Conservation (phyloP, 2,329 filamentous ascomycete genomes). For the Stachybotrys chlorohalonatus region DNA sequence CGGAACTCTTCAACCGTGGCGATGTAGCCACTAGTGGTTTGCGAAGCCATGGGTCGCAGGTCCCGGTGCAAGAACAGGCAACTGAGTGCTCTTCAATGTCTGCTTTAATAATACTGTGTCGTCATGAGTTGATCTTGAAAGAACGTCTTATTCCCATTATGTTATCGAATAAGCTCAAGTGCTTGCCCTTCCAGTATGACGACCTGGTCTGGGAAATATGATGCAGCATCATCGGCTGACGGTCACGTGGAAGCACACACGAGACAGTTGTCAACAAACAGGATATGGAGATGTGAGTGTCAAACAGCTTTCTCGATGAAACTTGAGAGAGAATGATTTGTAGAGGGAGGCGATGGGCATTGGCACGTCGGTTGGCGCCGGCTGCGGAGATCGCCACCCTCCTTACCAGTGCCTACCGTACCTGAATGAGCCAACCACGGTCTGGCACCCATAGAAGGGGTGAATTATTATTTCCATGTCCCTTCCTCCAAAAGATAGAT, state of each 20-base stretch:
- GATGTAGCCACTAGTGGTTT: constrained; percentile 38
- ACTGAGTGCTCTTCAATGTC: no score
- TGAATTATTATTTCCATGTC: no score
- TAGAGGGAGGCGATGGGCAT: neutral
- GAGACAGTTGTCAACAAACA: neutral
- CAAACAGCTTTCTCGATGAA: no score
- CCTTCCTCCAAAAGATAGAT: no score
- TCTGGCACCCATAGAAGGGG: no score
- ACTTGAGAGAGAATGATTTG: no score
- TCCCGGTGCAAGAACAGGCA: no score
- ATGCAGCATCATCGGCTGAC: neutral
- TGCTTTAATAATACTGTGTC: no score
- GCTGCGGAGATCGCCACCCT: constrained; percentile 10
- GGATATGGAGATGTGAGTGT: neutral
- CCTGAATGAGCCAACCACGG: no score
- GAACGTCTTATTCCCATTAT: no score
- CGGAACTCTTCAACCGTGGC: constrained; percentile 48
- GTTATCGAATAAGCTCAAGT: neutral
- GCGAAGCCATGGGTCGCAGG: neutral
- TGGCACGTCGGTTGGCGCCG: neutral
- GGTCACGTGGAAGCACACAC: neutral
- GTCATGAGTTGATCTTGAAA: no score
- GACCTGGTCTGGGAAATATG: neutral
- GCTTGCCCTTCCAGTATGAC: neutral
- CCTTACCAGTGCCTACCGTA: neutral